A percentile compares a stretch with the other conserved stretches of the same genome.
These are phyloP conservation scores for Fusarium compactum DNA, from an alignment of 2,329 filamentous ascomycete species.

Conservation along the genomic window DNA sequence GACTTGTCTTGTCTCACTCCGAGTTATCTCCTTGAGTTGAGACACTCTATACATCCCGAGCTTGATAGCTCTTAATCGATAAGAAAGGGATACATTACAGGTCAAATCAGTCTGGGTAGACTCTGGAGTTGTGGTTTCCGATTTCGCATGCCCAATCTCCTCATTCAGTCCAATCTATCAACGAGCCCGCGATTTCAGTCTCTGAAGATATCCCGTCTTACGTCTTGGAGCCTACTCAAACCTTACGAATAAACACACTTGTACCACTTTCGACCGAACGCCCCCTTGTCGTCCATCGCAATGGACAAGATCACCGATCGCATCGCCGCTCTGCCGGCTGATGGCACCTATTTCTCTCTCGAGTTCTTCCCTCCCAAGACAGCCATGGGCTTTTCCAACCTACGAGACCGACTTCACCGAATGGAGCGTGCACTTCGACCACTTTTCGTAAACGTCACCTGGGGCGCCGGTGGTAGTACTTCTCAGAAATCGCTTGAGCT, in stretches of 20 bases:
- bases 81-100: conserved; percentile 5
- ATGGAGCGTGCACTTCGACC: conserved; percentile 93
- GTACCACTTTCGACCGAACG: neutral
- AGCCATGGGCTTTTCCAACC: conserved; percentile 92
- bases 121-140: conserved; percentile 6
- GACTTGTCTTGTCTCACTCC: conserved; percentile 22
- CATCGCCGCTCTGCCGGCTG: conserved; percentile 87
- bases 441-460: conserved; percentile 96
- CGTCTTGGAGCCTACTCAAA: neutral
- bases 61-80: conserved; percentile 8
- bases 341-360: conserved; percentile 90
- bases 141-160: conserved; percentile 6
- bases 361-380: conserved; percentile 99
- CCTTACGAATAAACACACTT: neutral
- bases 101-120: neutral
- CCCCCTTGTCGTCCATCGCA: conserved; percentile 13
- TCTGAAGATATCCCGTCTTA: conserved; percentile 33
- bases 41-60: conserved; percentile 1
- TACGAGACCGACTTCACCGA: conserved; percentile 90
- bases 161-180: neutral
- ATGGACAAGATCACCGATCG: conserved; percentile 96
- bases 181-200: conserved; percentile 4
- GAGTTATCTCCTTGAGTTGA: conserved; percentile 38
- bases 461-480: conserved; percentile 96
- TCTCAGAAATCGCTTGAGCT: conserved; percentile 91